Percentiles rank a stretch among this genome's conserved stretches.
phyloP scores from a whole-genome alignment of 371 early-diverging fungal genomes.

The Phascolomyces articulosus region DNA sequence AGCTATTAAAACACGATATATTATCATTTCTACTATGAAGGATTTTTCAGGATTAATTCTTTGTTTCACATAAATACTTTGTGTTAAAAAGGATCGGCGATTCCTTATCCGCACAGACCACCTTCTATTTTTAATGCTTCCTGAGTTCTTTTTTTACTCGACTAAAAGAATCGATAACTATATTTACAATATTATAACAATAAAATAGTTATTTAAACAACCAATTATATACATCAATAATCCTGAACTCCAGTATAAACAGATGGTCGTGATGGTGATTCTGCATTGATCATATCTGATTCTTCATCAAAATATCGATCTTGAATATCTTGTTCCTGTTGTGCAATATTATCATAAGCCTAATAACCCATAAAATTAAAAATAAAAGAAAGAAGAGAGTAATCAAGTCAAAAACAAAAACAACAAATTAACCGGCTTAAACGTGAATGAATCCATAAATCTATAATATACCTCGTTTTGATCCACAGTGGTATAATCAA shows the following conservation, averaged over 20 bases:
- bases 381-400: background rate
- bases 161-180: too few species aligned
- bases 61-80: too few species aligned
- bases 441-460: too few species aligned
- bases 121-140: too few species aligned
- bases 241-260: conserved; percentile 27
- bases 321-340: conserved; percentile 45
- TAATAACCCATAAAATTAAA: background rate
- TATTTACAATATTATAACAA: too few species aligned
- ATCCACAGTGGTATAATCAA: conserved; percentile 47
- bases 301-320: conserved; percentile 54
- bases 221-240: conserved; percentile 17
- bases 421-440: background rate
- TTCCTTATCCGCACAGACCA: too few species aligned
- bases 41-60: too few species aligned
- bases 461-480: conserved; percentile 36
- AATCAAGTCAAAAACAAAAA: background rate
- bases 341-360: conserved; percentile 41
- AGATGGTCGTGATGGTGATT: background rate
- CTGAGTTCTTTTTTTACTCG: too few species aligned
- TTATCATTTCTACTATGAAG: too few species aligned
- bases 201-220: too few species aligned
- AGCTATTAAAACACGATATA: too few species aligned
- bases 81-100: too few species aligned
- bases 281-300: background rate